These are phyloP conservation scores for Trichoderma koningiopsis DNA, from an alignment of 2,329 filamentous ascomycete species.

Conservation along the genomic window DNA sequence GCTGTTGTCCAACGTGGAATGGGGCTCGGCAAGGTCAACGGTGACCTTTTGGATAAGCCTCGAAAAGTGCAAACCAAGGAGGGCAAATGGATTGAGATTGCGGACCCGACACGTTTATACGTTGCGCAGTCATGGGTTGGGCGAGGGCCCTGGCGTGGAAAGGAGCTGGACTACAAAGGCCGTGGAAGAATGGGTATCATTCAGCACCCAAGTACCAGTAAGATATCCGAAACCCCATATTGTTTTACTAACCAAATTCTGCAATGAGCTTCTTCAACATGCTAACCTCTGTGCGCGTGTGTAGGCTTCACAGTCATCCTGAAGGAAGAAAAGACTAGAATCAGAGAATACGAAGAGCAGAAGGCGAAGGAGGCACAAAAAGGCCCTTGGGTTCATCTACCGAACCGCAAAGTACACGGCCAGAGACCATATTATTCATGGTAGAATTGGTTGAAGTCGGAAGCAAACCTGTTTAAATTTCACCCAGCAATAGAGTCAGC, in stretches of 20 bases:
- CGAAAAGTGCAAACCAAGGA: slow-evolving; percentile 70
- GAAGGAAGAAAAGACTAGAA: slow-evolving; percentile 90
- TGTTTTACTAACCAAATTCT: neutral
- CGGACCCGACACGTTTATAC: slow-evolving; percentile 81
- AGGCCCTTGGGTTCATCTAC: slow-evolving; percentile 84
- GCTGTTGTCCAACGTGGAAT: slow-evolving; percentile 82
- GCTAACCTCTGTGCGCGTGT: neutral
- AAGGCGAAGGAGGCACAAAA: slow-evolving; percentile 73
- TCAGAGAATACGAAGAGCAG: slow-evolving; percentile 77
- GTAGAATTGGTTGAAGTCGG: slow-evolving; percentile 51
- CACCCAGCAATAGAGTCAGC: slow-evolving; percentile 7
- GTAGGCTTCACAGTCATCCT: slow-evolving; percentile 75
- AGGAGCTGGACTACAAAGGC: slow-evolving; percentile 70
- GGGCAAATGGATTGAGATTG: slow-evolving; percentile 70
- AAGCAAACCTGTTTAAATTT: neutral
- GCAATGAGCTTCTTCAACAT: neutral
- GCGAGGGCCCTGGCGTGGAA: slow-evolving; percentile 64
- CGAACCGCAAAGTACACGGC: slow-evolving; percentile 78
- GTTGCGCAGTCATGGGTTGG: slow-evolving; percentile 93
- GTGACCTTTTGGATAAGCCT: slow-evolving; percentile 42
- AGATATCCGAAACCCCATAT: slow-evolving; percentile 42
- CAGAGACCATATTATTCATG: slow-evolving; percentile 92
- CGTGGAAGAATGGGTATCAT: slow-evolving; percentile 70
- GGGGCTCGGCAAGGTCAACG: slow-evolving; percentile 63
- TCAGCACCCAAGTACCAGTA: slow-evolving; percentile 73